A percentile compares a stretch with the other conserved stretches of the same genome.
These are phyloP conservation scores for Phytophthora citrophthora DNA, from an alignment of 352 stramenopile species.

Conservation along the genomic window DNA sequence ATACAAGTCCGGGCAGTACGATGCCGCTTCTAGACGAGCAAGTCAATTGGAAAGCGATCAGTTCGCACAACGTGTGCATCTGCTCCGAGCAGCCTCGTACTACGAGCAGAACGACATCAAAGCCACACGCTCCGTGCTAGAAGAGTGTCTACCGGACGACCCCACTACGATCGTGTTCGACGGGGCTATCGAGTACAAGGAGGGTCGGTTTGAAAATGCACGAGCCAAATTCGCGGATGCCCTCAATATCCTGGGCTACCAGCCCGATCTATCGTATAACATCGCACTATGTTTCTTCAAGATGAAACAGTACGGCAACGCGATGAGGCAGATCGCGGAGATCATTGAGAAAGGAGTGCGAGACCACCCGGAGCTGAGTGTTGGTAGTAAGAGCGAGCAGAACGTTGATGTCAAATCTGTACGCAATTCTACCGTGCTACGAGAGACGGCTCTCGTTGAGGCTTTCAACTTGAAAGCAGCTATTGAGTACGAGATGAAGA, in stretches of 20 bases:
- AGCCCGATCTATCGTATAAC: slow-evolving; percentile 95
- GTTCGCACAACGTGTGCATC: slow-evolving; percentile 83
- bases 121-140: slow-evolving; percentile 90
- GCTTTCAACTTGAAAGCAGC: slow-evolving; percentile 96
- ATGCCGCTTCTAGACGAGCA: slow-evolving; percentile 76
- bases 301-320: slow-evolving; percentile 91
- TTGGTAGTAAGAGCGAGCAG: slow-evolving; percentile 92
- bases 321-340: slow-evolving; percentile 92
- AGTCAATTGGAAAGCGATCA: slow-evolving; percentile 88
- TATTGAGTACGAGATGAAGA: slow-evolving; percentile 96
- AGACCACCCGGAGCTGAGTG: slow-evolving; percentile 93
- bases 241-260: slow-evolving; percentile 93
- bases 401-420: slow-evolving; percentile 91
- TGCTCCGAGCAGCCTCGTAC: slow-evolving; percentile 93
- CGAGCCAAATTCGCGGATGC: slow-evolving; percentile 93
- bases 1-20: slow-evolving; percentile 92
- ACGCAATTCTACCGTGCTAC: slow-evolving; percentile 92
- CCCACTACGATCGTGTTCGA: slow-evolving; percentile 92
- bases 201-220: slow-evolving; percentile 90
- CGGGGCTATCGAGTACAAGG: slow-evolving; percentile 85
- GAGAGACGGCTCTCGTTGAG: slow-evolving; percentile 93
- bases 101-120: slow-evolving; percentile 96
- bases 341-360: slow-evolving; percentile 94
- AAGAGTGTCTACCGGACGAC: slow-evolving; percentile 93
- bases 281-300: slow-evolving; percentile 96